These are phyloP conservation scores for Pholiota microspora DNA, from an alignment of 768 basidiomycete species.

Conservation along the genomic window DNA sequence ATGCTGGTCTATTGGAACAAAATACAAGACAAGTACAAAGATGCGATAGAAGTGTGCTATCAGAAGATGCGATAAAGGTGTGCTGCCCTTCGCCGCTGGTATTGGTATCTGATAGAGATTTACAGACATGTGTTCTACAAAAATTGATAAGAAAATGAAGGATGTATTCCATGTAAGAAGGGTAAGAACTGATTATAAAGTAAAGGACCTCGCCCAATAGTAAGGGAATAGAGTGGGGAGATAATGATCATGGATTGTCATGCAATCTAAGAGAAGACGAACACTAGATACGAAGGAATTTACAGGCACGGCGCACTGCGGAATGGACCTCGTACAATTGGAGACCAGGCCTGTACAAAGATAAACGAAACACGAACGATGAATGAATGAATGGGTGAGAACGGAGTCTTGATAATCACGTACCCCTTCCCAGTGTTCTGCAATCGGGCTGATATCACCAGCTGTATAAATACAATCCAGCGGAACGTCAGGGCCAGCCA, in stretches of 20 bases:
- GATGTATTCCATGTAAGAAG: background rate
- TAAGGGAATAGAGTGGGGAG: background rate
- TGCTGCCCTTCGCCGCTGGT: background rate
- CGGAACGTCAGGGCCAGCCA: constrained; percentile 20
- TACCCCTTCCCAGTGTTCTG: constrained; percentile 21
- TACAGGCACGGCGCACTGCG: background rate
- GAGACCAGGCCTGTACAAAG: background rate
- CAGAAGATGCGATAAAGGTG: background rate
- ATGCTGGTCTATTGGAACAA: too few species aligned
- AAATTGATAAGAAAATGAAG: background rate
- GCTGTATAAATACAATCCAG: constrained; percentile 16
- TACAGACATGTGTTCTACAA: background rate
- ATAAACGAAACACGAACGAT: background rate
- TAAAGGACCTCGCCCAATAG: background rate
- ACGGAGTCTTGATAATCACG: constrained; percentile 7
- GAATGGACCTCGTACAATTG: background rate
- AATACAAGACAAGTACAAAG: too few species aligned
- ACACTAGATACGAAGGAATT: background rate
- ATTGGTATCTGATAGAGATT: background rate
- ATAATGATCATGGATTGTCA: too few species aligned
- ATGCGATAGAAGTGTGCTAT: too few species aligned
- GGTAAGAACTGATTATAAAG: background rate
- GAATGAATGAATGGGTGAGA: background rate
- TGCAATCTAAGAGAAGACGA: background rate
- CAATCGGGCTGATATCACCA: constrained; percentile 15